A percentile compares a stretch with the other conserved stretches of the same genome.
Evolutionary conservation across 768 basidiomycete genomes (phyloP).

Genomic region (Crepidotus variabilis): DNA sequence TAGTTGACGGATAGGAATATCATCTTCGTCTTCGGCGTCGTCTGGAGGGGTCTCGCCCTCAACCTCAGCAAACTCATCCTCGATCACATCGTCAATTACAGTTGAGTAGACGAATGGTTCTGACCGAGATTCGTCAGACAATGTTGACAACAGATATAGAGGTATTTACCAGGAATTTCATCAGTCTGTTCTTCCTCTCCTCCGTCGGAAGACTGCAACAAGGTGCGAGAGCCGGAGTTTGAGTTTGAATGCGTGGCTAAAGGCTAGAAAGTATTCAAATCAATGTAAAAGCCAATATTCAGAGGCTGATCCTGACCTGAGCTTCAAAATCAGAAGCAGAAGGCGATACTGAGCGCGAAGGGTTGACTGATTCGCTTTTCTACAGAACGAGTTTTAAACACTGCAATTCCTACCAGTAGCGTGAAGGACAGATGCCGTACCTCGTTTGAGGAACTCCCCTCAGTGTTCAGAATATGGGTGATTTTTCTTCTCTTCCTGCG

Average conservation of each 20-base stretch:
- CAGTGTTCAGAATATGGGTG: no score
- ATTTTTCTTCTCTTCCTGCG: no score
- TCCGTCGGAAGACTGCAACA: not conserved
- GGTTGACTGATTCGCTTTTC: no score
- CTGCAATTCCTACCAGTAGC: no score
- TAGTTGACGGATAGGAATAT: constrained; percentile 55
- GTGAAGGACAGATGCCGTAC: no score
- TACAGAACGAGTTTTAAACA: no score
- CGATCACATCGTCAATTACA: constrained; percentile 29
- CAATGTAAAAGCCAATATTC: not conserved
- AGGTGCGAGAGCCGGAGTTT: not conserved
- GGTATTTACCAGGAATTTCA: not conserved
- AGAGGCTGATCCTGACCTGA: not conserved
- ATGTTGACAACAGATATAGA: not conserved
- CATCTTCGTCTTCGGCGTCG: constrained; percentile 26
- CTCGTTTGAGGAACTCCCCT: no score
- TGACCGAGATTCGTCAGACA: not conserved
- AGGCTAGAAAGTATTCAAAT: not conserved
- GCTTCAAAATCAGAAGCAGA: not conserved
- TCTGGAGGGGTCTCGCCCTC: constrained; percentile 34
- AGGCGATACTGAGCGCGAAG: no score
- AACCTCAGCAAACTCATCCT: constrained; percentile 37
- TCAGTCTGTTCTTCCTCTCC: not conserved
- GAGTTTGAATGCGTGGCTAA: not conserved
- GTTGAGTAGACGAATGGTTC: not conserved